These are phyloP conservation scores for Rhododendron griersonianum DNA, from an alignment of 148 eudicot genomes.

Conservation along the genomic window DNA sequence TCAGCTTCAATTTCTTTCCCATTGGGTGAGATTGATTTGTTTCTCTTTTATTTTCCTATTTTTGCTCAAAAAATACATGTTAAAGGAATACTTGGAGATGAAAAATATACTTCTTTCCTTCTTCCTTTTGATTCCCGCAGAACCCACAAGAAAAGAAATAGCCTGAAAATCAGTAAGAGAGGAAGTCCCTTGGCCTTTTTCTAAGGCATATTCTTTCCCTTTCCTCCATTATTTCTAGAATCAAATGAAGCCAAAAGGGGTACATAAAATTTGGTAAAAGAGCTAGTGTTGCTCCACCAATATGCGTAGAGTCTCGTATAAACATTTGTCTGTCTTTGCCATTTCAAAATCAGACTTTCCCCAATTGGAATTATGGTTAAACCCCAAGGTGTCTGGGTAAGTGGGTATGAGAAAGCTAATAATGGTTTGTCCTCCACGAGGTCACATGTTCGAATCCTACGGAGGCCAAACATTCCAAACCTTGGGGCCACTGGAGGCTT, in stretches of 20 bases:
- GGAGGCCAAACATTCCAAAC: too few relatives aligned
- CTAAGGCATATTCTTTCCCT: slow-evolving; percentile 8
- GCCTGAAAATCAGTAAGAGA: neutral
- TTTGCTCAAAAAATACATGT: neutral
- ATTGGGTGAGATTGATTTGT: neutral
- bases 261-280: neutral
- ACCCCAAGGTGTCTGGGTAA: neutral
- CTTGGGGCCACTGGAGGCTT: neutral
- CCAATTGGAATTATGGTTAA: neutral
- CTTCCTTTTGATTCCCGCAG: neutral
- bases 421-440: neutral
- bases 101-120: neutral
- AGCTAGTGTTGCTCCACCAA: neutral
- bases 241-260: neutral
- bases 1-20: neutral
- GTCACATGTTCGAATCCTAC: neutral
- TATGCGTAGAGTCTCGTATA: neutral
- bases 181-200: neutral
- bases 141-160: neutral
- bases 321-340: neutral
- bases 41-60: neutral
- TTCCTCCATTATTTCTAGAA: slow-evolving; percentile 1
- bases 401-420: neutral
- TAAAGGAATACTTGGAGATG: neutral
- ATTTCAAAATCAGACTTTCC: neutral